Conservation (phyloP, 345 rosid genomes). For the Schrenkiella parvula region DNA sequence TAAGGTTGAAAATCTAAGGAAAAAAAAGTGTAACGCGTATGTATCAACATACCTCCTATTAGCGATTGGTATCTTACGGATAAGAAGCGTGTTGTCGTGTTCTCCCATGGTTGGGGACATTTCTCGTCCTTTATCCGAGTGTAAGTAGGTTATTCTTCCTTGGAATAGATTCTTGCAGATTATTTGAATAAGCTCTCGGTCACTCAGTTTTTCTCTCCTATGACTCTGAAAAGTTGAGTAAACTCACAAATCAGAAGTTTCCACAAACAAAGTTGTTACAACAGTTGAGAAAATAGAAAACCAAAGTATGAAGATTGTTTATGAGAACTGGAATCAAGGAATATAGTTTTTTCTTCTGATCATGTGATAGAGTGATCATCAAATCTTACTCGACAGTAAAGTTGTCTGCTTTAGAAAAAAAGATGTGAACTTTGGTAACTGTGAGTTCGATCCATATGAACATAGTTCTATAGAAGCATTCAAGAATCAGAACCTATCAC, state of each 20-base stretch:
- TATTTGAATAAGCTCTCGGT: constrained; percentile 43
- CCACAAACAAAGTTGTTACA: background rate
- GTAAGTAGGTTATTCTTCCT: constrained; percentile 74
- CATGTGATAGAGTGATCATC: background rate
- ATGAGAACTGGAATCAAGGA: background rate
- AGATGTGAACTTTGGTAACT: background rate
- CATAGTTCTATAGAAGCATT: background rate
- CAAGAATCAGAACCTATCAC: background rate
- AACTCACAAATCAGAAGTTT: background rate
- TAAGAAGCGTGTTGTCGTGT: constrained; percentile 74
- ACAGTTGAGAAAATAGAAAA: background rate
- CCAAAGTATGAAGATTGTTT: background rate
- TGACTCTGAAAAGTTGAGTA: constrained; percentile 48
- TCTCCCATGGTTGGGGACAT: constrained; percentile 65
- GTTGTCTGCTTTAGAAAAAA: background rate
- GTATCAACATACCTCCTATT: constrained; percentile 46
- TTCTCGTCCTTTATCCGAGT: constrained; percentile 60
- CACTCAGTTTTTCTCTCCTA: constrained; percentile 51
- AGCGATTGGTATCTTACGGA: constrained; percentile 70
- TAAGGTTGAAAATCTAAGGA: background rate
- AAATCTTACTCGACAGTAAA: background rate
- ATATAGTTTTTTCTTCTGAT: background rate
- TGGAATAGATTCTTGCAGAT: constrained; percentile 63
- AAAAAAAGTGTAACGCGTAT: background rate
- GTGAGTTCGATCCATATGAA: constrained; percentile 4